Conservation (phyloP, 2,329 filamentous ascomycete genomes). For the Fusarium sororula region DNA sequence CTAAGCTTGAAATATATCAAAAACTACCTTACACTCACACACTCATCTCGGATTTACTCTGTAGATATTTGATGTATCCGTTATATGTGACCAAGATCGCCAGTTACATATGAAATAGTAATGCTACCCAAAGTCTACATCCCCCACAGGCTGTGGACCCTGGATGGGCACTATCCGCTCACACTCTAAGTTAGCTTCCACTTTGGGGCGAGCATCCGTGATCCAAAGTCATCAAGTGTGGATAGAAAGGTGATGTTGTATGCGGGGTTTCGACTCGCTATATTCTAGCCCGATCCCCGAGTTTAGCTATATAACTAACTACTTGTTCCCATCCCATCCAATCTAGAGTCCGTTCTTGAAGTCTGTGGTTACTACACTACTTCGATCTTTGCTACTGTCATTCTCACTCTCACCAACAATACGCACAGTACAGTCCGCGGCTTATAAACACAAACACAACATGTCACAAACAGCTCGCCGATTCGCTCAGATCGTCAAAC, state of each 20-base stretch:
- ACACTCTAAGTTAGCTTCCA: background rate
- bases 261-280: conserved; percentile 38
- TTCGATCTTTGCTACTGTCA: background rate
- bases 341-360: background rate
- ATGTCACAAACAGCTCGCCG: conserved; percentile 58
- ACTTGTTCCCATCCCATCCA: background rate
- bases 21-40: background rate
- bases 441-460: background rate
- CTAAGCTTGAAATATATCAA: background rate
- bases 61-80: background rate
- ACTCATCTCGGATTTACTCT: background rate
- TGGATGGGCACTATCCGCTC: conserved; percentile 4
- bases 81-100: background rate
- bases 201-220: background rate
- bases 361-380: background rate
- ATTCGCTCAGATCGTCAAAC: conserved; percentile 76
- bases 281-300: conserved; percentile 31
- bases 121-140: background rate
- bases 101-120: background rate
- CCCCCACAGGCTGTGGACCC: conserved; percentile 25
- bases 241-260: background rate
- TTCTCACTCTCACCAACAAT: background rate
- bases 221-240: conserved; percentile 6
- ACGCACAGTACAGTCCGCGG: background rate
- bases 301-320: conserved; percentile 7